Conservation (phyloP, 352 stramenopile species). For the Globisporangium perplexum region DNA sequence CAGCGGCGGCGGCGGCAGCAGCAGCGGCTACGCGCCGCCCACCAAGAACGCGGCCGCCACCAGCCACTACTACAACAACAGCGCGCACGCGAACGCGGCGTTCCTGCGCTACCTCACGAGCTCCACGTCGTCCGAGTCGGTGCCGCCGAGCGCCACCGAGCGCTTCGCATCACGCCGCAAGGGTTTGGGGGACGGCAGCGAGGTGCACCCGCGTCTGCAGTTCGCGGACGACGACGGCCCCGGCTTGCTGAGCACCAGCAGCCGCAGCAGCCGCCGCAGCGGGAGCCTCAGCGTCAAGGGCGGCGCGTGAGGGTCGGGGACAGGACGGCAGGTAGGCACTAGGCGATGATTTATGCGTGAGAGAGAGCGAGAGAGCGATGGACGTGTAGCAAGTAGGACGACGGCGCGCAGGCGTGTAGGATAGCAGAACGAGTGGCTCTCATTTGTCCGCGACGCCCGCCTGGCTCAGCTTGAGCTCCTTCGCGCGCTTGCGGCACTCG, state of each 20-base stretch:
- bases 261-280: constrained; percentile 7
- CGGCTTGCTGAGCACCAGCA: constrained; percentile 9
- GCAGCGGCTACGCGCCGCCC: constrained; percentile 11
- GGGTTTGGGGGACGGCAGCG: constrained; percentile 3
- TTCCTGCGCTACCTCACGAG: constrained; percentile 15
- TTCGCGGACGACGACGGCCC: constrained; percentile 22
- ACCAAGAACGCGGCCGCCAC: constrained; percentile 14
- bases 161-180: constrained; percentile 13
- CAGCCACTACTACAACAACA: constrained; percentile 19
- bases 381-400: background rate
- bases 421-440: background rate
- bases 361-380: too few species aligned
- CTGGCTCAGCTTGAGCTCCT: constrained; percentile 24
- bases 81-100: constrained; percentile 7
- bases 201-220: background rate
- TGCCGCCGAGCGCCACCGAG: constrained; percentile 6
- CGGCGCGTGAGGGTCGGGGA: background rate
- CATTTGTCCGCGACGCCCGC: constrained; percentile 10
- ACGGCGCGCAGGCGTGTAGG: background rate
- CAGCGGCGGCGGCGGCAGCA: constrained; percentile 13
- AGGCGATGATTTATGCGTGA: background rate
- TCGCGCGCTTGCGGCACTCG: constrained; percentile 45
- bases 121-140: constrained; percentile 12
- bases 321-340: background rate
- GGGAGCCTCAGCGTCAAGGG: constrained; percentile 14